phyloP scores from a whole-genome alignment of 2,329 filamentous ascomycete species.

The Fusarium continuum region DNA sequence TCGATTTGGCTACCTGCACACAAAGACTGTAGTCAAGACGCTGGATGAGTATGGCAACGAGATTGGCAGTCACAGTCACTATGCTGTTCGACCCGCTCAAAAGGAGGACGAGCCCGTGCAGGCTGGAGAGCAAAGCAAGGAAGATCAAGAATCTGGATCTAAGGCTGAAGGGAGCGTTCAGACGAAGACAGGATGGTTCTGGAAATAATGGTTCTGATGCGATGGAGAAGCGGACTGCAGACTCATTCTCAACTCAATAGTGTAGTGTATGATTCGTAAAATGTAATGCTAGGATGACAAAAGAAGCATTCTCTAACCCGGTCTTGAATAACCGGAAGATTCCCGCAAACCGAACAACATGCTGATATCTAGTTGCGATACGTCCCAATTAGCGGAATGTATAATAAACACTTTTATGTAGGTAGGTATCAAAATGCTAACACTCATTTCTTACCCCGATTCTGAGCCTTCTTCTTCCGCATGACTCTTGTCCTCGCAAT shows the following conservation, averaged over 20 bases:
- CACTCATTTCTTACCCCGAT: conserved; percentile 47
- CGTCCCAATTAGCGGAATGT: background rate
- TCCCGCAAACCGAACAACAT: background rate
- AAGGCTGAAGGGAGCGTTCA: conserved; percentile 28
- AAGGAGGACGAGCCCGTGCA: conserved; percentile 22
- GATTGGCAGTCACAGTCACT: conserved; percentile 51
- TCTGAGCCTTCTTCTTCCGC: conserved; percentile 71
- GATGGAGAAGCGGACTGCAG: background rate
- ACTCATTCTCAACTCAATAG: conserved; percentile 22
- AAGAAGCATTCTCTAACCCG: background rate
- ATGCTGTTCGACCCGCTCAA: conserved; percentile 46
- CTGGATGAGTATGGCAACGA: conserved; percentile 55
- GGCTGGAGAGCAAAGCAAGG: conserved; percentile 25
- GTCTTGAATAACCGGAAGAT: background rate
- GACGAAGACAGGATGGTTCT: conserved; percentile 52
- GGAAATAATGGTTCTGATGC: conserved; percentile 46
- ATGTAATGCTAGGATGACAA: conserved; percentile 10
- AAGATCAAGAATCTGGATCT: conserved; percentile 10
- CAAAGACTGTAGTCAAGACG: conserved; percentile 52
- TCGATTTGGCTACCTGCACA: conserved; percentile 54
- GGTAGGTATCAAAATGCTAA: conserved; percentile 27
- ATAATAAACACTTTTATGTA: conserved; percentile 28
- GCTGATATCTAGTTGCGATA: conserved; percentile 8
- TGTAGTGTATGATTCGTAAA: conserved; percentile 21
- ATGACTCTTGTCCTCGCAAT: conserved; percentile 86